These are phyloP conservation scores for Coniochaeta sp. DNA, from an alignment of 2,329 filamentous ascomycete genomes.

Conservation along the genomic window DNA sequence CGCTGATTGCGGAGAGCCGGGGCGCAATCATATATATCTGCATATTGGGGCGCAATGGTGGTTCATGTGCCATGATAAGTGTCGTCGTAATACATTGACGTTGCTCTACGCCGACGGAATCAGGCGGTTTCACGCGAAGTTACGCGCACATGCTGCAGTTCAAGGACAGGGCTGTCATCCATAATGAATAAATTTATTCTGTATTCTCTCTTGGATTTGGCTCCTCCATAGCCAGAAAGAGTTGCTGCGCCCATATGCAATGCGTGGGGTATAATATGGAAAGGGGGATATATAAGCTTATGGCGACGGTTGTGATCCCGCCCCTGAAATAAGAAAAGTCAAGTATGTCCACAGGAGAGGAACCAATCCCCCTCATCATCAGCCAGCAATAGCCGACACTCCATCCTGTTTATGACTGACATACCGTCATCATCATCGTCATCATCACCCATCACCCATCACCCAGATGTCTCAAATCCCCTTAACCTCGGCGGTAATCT, in stretches of 20 bases:
- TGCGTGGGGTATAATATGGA: background rate
- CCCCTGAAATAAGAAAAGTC: background rate
- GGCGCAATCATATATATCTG: background rate
- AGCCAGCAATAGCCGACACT: no score
- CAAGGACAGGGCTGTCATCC: background rate
- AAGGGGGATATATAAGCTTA: conserved; percentile 1
- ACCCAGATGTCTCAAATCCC: background rate
- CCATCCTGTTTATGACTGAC: background rate
- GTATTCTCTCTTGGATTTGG: background rate
- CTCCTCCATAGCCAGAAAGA: background rate
- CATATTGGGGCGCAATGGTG: background rate
- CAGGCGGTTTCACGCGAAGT: background rate
- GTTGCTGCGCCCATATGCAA: background rate
- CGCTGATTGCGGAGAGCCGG: background rate
- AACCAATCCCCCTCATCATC: no score
- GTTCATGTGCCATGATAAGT: background rate
- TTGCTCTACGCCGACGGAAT: background rate
- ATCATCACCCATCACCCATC: background rate
- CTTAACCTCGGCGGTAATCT: conserved; percentile 64
- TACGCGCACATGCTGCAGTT: background rate
- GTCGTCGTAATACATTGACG: background rate
- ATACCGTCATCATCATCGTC: background rate
- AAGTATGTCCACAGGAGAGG: background rate
- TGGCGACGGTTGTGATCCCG: background rate
- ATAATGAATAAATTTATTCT: background rate